phyloP scores from a whole-genome alignment of 1,284 basidiomycete species.

The Cerrena zonata region DNA sequence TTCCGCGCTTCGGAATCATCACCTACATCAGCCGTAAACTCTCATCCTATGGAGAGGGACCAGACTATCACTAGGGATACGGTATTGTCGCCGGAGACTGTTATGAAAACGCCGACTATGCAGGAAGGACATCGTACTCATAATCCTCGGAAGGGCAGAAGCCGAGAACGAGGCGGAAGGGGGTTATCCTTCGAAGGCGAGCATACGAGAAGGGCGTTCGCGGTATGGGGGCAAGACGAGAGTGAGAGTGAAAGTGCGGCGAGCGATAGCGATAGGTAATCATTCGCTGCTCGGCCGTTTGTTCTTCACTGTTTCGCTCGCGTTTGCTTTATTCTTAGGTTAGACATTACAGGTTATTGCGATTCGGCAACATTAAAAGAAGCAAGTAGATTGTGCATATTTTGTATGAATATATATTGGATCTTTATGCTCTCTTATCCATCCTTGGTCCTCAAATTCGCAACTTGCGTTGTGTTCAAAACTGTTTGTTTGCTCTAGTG shows the following conservation, averaged over 20 bases:
- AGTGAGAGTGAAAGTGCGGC: constrained; percentile 79
- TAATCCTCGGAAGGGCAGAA: constrained; percentile 27
- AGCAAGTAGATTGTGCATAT: too few species aligned
- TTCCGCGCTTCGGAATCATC: constrained; percentile 36
- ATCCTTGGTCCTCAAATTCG: too few species aligned
- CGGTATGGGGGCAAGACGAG: constrained; percentile 82
- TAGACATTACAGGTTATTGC: too few species aligned
- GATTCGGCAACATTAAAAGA: too few species aligned
- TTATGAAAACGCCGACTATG: constrained; percentile 53
- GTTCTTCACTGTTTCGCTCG: too few species aligned
- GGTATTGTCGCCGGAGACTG: constrained; percentile 3
- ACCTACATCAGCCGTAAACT: constrained; percentile 24
- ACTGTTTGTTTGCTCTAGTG: too few species aligned
- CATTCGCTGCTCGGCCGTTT: too few species aligned
- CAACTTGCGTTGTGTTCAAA: too few species aligned
- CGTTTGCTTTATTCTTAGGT: too few species aligned
- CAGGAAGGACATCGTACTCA: constrained; percentile 12
- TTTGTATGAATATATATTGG: too few species aligned
- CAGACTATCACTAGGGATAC: constrained; percentile 23
- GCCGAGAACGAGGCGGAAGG: constrained; percentile 34
- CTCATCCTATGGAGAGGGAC: neutral
- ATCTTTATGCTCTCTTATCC: too few species aligned
- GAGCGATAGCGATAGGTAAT: constrained; percentile 37
- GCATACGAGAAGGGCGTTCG: constrained; percentile 58
- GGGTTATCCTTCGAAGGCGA: constrained; percentile 32